Base-by-base conservation (phyloP, 768 basidiomycete genomes). In the Dentipellis fragilis region DNA sequence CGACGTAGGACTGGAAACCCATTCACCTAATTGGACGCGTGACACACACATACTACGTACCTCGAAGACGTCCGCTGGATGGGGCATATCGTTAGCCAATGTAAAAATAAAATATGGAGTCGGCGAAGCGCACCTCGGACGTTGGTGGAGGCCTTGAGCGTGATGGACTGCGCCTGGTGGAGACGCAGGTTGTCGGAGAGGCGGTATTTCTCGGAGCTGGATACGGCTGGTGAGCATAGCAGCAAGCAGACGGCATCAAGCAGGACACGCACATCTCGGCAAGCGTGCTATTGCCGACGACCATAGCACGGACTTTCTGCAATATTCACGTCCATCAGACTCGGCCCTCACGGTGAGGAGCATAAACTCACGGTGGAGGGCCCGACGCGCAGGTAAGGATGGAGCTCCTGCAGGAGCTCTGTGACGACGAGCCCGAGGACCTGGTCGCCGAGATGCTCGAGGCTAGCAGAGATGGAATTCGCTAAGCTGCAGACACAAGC, bases 41-140 rank as follows among this genome's bases (percentile, higher is more conserved):
- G 49, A 37, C 9, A 47, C 10, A 10, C 54, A 35, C 50, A 10
- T 21, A 66, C 34, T 35, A 21, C 73, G 60, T 62, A 86, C 88
- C 78, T 91, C 89, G 62, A 91, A 85, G 21, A 89, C 74, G 63
- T 91, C 86, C 50, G 89, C 89, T 89, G 63, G 22, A 58, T 52
- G 50, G 23, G 54, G n/a, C 6, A 10, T 40, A 42, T 5, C 9
- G 38, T 17, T 56, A 55, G 17, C 29, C 29, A 3, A 3, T 3
- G 46, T 35, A 39, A 54, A 45, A 40, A 52, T 56, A 10, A 37
- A 39, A 38, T 60, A 51, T 62, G 49, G 46, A 35, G 19, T 6
- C 34, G 9, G 16, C 1, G 21, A 14, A 5, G 62, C 73, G 42
- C 59, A 84, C 88, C 88, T 79, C 87, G 88, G 60, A 91, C 75